Evolutionary conservation across 306 rosid species (phyloP).

Genomic region (Glycyrrhiza uralensis): DNA sequence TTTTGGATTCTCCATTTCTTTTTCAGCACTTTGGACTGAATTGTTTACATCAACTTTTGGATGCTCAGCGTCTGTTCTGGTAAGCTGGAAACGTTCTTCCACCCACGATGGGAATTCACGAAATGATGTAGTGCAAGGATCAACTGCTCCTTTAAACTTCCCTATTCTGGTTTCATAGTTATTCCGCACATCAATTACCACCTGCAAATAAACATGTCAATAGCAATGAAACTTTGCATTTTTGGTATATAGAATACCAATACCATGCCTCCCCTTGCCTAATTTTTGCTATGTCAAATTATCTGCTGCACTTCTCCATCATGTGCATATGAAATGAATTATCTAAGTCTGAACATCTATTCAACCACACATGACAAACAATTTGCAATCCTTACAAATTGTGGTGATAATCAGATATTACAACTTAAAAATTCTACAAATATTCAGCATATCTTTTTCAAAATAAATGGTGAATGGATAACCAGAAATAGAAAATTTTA

Average conservation of each 20-base stretch:
- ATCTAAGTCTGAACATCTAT: not conserved
- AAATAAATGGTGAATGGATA: not conserved
- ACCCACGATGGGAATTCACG: conserved; percentile 95
- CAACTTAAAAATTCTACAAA: not conserved
- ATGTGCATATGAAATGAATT: not conserved
- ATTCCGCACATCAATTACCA: conserved; percentile 89
- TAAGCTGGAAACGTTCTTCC: conserved; percentile 57
- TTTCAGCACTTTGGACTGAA: conserved; percentile 34
- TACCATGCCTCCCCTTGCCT: not conserved
- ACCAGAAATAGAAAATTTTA: not conserved
- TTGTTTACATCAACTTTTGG: conserved; percentile 23
- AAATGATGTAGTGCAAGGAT: conserved; percentile 74
- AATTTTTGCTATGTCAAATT: not conserved
- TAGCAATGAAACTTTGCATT: conserved; percentile 4
- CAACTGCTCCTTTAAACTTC: conserved; percentile 90
- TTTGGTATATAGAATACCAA: not conserved
- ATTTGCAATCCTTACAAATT: conserved; percentile 2
- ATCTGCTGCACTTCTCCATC: not conserved
- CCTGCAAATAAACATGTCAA: conserved; percentile 42
- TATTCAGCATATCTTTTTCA: not conserved
- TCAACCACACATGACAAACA: not conserved
- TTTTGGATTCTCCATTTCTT: conserved; percentile 33
- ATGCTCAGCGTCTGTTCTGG: conserved; percentile 21
- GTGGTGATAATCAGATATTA: not conserved
- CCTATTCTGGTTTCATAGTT: conserved; percentile 90